Evolutionary conservation across 2,329 filamentous ascomycete species (phyloP), one percentile per base, ranked within the genome.

Genomic region (Cladosporium sp.): DNA sequence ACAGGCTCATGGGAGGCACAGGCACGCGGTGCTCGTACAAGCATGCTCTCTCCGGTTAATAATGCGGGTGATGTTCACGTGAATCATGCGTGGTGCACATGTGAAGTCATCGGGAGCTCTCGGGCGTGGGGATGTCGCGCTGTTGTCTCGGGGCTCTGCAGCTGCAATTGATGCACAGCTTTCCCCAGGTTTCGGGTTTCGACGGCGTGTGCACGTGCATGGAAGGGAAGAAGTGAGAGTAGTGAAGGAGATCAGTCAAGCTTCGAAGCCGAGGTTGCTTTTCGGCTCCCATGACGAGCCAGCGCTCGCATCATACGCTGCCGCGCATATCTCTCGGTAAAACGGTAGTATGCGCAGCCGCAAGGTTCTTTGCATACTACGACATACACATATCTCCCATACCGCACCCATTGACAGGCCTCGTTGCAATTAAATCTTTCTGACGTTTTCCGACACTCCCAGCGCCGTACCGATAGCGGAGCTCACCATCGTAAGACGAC

Each of bases 1-100:
- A 46, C 21, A 62, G 35, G 46, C 65, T 69, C 69, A 67, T 69
- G 63, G 56, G 44, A 63, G 61, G 50, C 61, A 26, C 21, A 33
- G 26, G n/a, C 28, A 50, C 23, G 28, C 1, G 6, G 35, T 46
- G 61, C 50, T 28, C 35, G 50, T 52, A 28, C 26, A 63, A 63
- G 60, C 60, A 62, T 62, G 23, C 10, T 37, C 52, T 37, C 50
- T 55, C n/a, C 31, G 26, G 50, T 11, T 11, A 29, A 29, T 11
- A 29, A 29, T 12, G 52, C 28, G 52, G 52, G 8, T 31, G 28
- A 12, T 10, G 23, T 35, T 28, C n/a, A 40, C 14, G 58, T 49
- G 58, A 50, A 29, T 61, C 16, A 46, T 44, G 37, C 26, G 26
- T 26, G 49, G 18, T 21, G 40, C 14, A 28, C 26, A 18, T 29